Percentiles rank a stretch among this genome's conserved stretches.
These are phyloP conservation scores for Xylaria castorea DNA, from an alignment of 495 filamentous ascomycete species.

Conservation along the genomic window DNA sequence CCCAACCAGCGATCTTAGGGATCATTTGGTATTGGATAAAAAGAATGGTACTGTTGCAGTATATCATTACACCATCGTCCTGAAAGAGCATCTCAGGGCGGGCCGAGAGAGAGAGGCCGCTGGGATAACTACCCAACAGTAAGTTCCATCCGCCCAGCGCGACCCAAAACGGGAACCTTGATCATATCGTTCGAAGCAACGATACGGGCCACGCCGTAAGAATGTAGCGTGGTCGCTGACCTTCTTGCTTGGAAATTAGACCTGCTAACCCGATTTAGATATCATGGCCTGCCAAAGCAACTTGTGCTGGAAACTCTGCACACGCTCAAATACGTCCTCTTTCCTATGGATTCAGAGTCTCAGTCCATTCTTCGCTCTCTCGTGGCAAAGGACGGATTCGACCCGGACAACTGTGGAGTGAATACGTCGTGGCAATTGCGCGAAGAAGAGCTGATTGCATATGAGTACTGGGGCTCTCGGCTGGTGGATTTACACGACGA, in stretches of 20 bases:
- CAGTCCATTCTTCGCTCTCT: constrained; percentile 42
- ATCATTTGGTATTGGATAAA: neutral
- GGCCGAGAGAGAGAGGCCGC: neutral
- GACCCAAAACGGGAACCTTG: neutral
- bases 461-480: constrained; percentile 43
- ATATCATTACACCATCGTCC: neutral
- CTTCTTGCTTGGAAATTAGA: neutral
- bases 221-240: neutral
- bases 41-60: constrained; percentile 8
- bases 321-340: constrained; percentile 43
- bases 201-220: neutral
- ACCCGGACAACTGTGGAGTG: constrained; percentile 39
- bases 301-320: constrained; percentile 48
- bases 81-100: neutral
- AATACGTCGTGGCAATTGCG: constrained; percentile 27
- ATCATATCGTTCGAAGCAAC: neutral
- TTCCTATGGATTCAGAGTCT: constrained; percentile 43
- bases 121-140: neutral
- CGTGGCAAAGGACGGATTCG: constrained; percentile 42
- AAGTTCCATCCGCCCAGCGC: neutral
- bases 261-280: constrained; percentile 10
- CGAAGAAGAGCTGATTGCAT: constrained; percentile 36
- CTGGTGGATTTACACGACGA: constrained; percentile 48
- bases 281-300: constrained; percentile 37
- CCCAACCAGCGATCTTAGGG: neutral